These are phyloP conservation scores for Metschnikowia lunata DNA, from an alignment of 805 yeast species.

Conservation along the genomic window DNA sequence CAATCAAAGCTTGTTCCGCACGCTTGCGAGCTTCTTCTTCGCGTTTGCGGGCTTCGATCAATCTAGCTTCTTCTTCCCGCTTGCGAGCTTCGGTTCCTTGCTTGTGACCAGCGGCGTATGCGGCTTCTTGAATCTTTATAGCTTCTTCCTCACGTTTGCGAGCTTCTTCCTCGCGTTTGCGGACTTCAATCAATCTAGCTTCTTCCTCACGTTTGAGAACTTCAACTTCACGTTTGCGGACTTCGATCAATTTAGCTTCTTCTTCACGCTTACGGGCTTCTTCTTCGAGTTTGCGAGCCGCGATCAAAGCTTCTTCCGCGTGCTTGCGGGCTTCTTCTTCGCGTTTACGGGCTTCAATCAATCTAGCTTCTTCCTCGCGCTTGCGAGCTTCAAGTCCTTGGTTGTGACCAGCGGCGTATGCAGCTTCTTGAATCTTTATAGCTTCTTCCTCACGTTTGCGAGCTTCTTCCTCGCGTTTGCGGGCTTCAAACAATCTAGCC, in stretches of 20 bases:
- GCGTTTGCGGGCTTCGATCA: too few relatives aligned
- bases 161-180: not conserved
- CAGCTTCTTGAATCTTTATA: constrained; percentile 2
- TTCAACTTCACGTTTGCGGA: not conserved
- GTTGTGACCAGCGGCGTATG: constrained; percentile 2
- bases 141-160: not conserved
- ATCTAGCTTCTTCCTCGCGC: too few relatives aligned
- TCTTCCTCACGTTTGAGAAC: not conserved
- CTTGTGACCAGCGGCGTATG: constrained; percentile 2
- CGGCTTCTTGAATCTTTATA: constrained; percentile 2
- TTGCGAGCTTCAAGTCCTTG: not conserved
- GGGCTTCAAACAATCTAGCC: not conserved
- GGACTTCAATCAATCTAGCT: not conserved
- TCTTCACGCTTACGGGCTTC: not conserved
- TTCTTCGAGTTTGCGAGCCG: not conserved
- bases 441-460: not conserved
- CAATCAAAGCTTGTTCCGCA: too few relatives aligned
- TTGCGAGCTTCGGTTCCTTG: not conserved
- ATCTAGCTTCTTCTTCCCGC: too few relatives aligned
- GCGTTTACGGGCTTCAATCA: too few relatives aligned
- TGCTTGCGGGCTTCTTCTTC: too few relatives aligned
- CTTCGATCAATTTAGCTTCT: not conserved
- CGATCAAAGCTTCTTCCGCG: not conserved
- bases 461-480: not conserved
- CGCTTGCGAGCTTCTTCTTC: too few relatives aligned